Conservation (phyloP, 495 filamentous ascomycete species). For the Hypoxylon perforatum region DNA sequence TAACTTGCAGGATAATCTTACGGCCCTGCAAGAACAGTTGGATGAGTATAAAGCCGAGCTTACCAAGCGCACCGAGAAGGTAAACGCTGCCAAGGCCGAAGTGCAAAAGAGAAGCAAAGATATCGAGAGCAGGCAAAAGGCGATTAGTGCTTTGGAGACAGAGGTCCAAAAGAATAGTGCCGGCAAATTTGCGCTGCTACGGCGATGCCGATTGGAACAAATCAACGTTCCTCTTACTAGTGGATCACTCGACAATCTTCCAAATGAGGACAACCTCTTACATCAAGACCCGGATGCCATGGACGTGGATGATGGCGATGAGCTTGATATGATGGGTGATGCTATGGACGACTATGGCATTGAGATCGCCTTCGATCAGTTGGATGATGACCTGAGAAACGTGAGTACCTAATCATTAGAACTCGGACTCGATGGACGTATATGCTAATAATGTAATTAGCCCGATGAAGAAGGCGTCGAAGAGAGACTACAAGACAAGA, state of each 20-base stretch:
- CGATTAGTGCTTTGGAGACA: constrained; percentile 79
- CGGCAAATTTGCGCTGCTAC: constrained; percentile 82
- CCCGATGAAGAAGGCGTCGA: constrained; percentile 76
- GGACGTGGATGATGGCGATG: constrained; percentile 83
- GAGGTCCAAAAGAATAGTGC: constrained; percentile 85
- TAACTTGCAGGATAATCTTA: constrained; percentile 78
- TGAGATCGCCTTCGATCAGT: constrained; percentile 84
- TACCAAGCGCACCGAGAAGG: constrained; percentile 75
- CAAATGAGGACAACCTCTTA: constrained; percentile 81
- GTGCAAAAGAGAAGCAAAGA: constrained; percentile 84
- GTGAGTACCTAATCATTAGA: constrained; percentile 57
- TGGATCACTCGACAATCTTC: constrained; percentile 86
- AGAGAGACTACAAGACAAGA: constrained; percentile 81
- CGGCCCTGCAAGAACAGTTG: constrained; percentile 76
- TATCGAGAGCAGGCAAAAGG: constrained; percentile 81
- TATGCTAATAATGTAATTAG: constrained; percentile 53
- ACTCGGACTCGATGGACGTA: constrained; percentile 9
- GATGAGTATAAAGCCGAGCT: constrained; percentile 73
- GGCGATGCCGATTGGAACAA: constrained; percentile 92
- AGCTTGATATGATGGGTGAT: constrained; percentile 64
- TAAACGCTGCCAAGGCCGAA: constrained; percentile 83
- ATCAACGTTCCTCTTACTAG: constrained; percentile 83
- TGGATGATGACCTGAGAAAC: constrained; percentile 86
- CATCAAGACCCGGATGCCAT: constrained; percentile 81
- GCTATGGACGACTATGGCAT: constrained; percentile 88